Percentiles rank a stretch among this genome's conserved stretches.
phyloP scores from a whole-genome alignment of 2,329 filamentous ascomycete species.

The Microdochium trichocladiopsis region DNA sequence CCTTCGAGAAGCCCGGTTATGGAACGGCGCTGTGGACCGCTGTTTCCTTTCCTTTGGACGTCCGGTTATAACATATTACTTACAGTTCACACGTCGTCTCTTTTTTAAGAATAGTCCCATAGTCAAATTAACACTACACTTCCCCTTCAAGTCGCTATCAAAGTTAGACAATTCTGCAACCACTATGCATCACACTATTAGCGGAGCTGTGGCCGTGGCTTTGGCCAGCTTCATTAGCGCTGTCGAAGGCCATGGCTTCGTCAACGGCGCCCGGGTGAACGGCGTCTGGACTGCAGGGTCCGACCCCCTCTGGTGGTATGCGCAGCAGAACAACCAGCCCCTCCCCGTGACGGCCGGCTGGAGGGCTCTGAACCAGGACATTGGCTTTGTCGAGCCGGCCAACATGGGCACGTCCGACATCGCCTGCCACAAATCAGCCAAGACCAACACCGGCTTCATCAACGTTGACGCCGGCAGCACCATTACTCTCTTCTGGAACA shows the following conservation, averaged over 20 bases:
- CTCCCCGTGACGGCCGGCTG: slow-evolving; percentile 9
- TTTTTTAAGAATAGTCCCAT: background rate
- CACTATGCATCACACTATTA: background rate
- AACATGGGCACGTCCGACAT: slow-evolving; percentile 9
- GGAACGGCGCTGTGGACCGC: background rate
- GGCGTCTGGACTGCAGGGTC: slow-evolving; percentile 12
- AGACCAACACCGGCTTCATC: slow-evolving; percentile 28
- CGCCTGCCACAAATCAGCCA: slow-evolving; percentile 25
- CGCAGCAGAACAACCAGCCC: slow-evolving; percentile 7
- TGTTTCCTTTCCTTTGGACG: background rate
- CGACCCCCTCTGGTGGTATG: slow-evolving; percentile 15
- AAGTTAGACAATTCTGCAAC: background rate
- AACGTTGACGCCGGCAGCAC: slow-evolving; percentile 24
- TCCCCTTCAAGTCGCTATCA: background rate
- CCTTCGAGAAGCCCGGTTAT: background rate
- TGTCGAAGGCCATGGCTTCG: slow-evolving; percentile 10
- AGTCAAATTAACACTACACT: background rate
- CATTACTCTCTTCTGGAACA: slow-evolving; percentile 29
- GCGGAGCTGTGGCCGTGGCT: background rate
- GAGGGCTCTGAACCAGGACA: slow-evolving; percentile 11
- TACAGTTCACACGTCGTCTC: background rate
- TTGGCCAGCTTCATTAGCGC: background rate
- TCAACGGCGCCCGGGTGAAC: slow-evolving; percentile 12
- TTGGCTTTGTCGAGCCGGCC: slow-evolving; percentile 25
- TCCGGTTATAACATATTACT: background rate